Base-by-base conservation (phyloP, 1,284 basidiomycete genomes). In the Phlebopus sp. region DNA sequence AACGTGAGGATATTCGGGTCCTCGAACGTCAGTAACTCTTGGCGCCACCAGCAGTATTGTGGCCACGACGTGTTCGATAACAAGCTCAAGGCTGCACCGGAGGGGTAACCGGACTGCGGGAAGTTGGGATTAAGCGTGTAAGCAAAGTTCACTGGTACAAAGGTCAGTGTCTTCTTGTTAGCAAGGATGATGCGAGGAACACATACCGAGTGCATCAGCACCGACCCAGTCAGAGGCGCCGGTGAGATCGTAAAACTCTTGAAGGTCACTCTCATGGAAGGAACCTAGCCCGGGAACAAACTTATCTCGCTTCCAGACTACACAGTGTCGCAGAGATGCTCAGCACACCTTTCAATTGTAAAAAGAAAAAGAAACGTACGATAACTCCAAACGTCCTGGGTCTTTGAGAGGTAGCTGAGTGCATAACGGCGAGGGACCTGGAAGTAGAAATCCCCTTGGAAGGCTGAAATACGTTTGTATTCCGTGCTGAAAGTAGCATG, bases 381-480 rank as follows among this genome's bases (percentile, higher is more conserved):
- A 50, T 50, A 70, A 5, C 66, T 59, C 67, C 68, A 69, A 3
- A 56, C 54, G 4, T 55, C 43, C 43, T 68, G 62, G 31, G 59
- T 60, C 10, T 34, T 38, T 1, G 63, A 55, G 1, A 51, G 44
- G 15, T 59, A 32, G 18, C 58, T 50, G 17, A 64, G 42, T 14
- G 58, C 44, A 41, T 49, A 57, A 11, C 56, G 53, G 10, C 62
- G 59, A 15, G 58, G 61, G 27, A 46, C 58, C 14, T 67, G 63
- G 44, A 67, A 65, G 4, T 53, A 51, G 2, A 51, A 46, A 37
- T 68, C 64, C 2, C 64, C 63, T 21, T 55, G 55, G 35, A 64
- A 53, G 2, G 63, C 51, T 14, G 64, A 53, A 27, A 68, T 48
- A 13, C 65, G 52, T 47, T 65, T 61, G 55, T 49, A 67, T 44